Base-by-base conservation (phyloP, 768 basidiomycete species). In the Daedaleopsis sinensis region DNA sequence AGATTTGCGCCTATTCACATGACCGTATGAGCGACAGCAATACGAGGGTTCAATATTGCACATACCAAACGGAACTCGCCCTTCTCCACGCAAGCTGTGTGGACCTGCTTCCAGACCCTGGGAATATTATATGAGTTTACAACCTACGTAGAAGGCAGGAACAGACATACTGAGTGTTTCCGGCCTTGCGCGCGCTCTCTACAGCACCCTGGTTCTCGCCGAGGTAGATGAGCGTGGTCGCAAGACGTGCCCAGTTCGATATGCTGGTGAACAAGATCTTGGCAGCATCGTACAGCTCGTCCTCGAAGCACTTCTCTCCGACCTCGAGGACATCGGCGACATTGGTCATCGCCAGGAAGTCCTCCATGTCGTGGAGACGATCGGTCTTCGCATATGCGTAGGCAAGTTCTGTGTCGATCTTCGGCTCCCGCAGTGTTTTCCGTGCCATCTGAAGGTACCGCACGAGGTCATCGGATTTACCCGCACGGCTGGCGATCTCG, bases 31-130 rank as follows among this genome's bases (percentile, higher is more conserved):
- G 66, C 51, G 55, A 59, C 21, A 38, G 13, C 13, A 19, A 42
- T 5, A 32, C 15, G 1, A 44, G 21, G 37, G 48, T 61, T 24
- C 35, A 27, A 32, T 42, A 35, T 3, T 32, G 44, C 11, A 75
- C 81, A 24, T 55, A 87, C 89, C 74, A 98, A 75, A 61, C 95
- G 90, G 86, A 98, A 98, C 73, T 99, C 97, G 57, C 84, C 79
- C 81, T 98, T 98, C 79, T 97, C 96, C 59, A 99, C 89, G 77
- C 97, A 99, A 43, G 97, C 97, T 23, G 94, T 91, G 67, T 98
- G 96, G 53, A 99, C 97, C 74, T 98, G 97, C 77, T 98, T 98
- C 97, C 97, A 99, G n/a, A 98, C 97, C 78, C 92, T 94, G 57
- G 0, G 27, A 24, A 48, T 24, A 23, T 21, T n/a, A 13, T 27